Evolutionary conservation across 1,284 basidiomycete genomes (phyloP), one percentile per base, ranked within the genome.

Genomic region (Apiotrichum domesticum): DNA sequence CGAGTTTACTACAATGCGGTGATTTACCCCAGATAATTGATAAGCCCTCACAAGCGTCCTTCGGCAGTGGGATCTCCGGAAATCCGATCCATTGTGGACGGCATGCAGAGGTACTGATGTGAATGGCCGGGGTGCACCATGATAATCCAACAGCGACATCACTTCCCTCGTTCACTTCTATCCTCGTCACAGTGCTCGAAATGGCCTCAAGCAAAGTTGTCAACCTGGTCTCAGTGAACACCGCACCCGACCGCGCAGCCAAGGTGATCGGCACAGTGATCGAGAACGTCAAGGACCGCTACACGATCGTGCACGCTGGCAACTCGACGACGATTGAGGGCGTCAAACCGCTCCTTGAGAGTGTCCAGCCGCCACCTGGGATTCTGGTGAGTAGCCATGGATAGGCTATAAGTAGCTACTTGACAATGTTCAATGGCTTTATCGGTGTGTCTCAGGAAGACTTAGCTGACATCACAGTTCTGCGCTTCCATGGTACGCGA

Each of bases 141-240:
- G 21, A 21, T 21, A 21, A 21, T 21, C 21, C 21, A 21, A 21
- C 21, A 21, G 21, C 21, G 21, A 21, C 21, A 21, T 21, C 21
- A 21, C 21, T 21, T 21, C 21, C 21, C 21, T 21, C 37, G 37
- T 14, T 43, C 37, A 41, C 40, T 29, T 49, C 43, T 32, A 29
- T 45, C 7, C 45, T 32, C 29, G 35, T 3, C 42, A 51, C 43
- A 42, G 33, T 8, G 15, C 41, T 3, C 21, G 21, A 21, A 21
- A 46, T 35, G 43, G 2, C 33, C 43, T 29, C 29, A 35, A 14
- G 29, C 40, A 14, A 60, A 13, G 64, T 70, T 29, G 58, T 75
- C 63, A 70, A 69, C 61, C 70, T 76, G 53, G 66, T 76, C 39
- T 70, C 69, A 6, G 74, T 75, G 55, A 75, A 76, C 61, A 76